Evolutionary conservation across 768 basidiomycete species (phyloP).

Genomic region (Termitomyces sp.): DNA sequence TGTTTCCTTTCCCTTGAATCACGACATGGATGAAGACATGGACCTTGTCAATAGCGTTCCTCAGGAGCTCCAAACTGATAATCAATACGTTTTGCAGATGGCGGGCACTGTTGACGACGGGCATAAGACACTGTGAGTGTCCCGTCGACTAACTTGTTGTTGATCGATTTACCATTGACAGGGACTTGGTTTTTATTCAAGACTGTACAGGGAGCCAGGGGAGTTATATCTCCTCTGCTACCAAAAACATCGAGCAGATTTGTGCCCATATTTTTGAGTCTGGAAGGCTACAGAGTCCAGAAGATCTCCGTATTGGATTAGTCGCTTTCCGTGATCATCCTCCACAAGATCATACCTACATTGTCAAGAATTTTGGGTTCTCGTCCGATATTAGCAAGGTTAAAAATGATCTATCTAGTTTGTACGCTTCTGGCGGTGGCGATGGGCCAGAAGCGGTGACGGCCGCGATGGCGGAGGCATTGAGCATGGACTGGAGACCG

Average conservation of each 20-base stretch:
- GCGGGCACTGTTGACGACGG: conserved; percentile 24
- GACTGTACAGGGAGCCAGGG: conserved; percentile 94
- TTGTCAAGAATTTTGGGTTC: conserved; percentile 92
- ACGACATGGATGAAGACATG: conserved; percentile 77
- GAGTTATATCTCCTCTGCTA: conserved; percentile 88
- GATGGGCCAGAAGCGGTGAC: conserved; percentile 98
- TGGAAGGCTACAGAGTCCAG: conserved; percentile 78
- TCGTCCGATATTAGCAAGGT: conserved; percentile 87
- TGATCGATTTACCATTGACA: conserved; percentile 23
- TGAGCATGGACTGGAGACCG: conserved; percentile 88
- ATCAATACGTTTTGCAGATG: conserved; percentile 24
- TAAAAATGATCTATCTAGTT: conserved; percentile 71
- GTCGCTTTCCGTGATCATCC: conserved; percentile 96
- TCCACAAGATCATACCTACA: conserved; percentile 93
- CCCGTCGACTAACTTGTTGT: conserved; percentile 11
- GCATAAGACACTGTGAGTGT: conserved; percentile 72
- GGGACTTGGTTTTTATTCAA: conserved; percentile 92
- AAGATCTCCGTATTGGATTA: conserved; percentile 89
- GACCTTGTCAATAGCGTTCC: conserved; percentile 43
- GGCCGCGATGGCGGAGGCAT: conserved; percentile 79
- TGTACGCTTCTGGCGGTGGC: conserved; percentile 88
- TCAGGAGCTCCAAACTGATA: conserved; percentile 30
- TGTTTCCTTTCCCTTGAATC: conserved; percentile 15
- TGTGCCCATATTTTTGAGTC: conserved; percentile 93
- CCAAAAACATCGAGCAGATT: conserved; percentile 94